Percentiles rank a stretch among this genome's conserved stretches.
phyloP scores from a whole-genome alignment of 169 alveolate species.

The Amoebophrya sp. region DNA sequence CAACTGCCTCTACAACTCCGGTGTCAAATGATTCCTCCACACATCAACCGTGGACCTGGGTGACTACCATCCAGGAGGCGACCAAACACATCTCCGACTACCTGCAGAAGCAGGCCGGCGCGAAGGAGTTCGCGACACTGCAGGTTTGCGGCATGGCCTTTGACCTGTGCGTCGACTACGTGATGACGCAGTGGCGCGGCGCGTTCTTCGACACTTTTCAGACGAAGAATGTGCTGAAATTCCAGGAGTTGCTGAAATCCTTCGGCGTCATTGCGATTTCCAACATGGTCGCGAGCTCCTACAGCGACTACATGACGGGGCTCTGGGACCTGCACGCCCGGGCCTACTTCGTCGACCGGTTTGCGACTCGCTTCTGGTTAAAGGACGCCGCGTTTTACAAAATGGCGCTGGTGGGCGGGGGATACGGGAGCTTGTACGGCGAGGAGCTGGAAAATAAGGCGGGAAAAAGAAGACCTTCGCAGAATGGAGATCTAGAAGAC shows the following conservation, averaged over 20 bases:
- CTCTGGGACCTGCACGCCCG: not conserved
- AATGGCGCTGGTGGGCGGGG: too few relatives aligned
- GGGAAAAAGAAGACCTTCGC: too few relatives aligned
- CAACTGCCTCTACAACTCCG: too few relatives aligned
- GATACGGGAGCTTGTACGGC: too few relatives aligned
- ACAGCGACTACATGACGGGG: not conserved
- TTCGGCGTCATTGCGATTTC: not conserved
- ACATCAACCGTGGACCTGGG: too few relatives aligned
- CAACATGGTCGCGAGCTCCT: not conserved
- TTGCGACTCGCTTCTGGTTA: not conserved
- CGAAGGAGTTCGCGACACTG: not conserved
- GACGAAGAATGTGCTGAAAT: not conserved
- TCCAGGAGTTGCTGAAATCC: not conserved
- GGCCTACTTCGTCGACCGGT: not conserved
- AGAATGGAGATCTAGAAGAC: too few relatives aligned
- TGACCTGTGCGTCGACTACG: not conserved
- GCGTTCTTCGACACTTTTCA: not conserved
- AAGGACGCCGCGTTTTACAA: not conserved
- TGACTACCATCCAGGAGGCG: too few relatives aligned
- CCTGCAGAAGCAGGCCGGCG: not conserved
- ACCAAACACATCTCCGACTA: not conserved
- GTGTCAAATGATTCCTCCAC: too few relatives aligned
- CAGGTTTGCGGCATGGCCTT: not conserved
- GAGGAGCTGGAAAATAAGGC: too few relatives aligned
- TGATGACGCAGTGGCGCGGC: conserved; percentile 18